Base-by-base conservation (phyloP, 805 yeast species). In the Candida easanensis region DNA sequence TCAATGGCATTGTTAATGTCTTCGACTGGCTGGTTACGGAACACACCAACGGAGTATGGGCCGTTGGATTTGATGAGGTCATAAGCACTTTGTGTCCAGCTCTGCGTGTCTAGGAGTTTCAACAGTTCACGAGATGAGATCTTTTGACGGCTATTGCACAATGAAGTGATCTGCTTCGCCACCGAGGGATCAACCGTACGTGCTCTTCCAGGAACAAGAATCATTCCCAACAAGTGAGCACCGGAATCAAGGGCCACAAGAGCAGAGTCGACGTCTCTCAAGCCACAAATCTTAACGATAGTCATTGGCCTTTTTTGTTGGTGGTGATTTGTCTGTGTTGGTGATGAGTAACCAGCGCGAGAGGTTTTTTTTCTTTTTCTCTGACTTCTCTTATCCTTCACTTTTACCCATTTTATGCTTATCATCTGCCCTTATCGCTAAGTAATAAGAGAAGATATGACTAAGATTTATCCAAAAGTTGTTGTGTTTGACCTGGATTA, bases 251-350 rank as follows among this genome's bases (percentile, higher is more conserved):
- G 64, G 0, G 97, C 97, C 5, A 54, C 57, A n/a, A 63, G 48
- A 0, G 97, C 97, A 0, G 87, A 87, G 36, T 80, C 84, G 0
- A 64, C 59, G 3, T 83, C 71, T 51, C 77, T 76, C 18, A 91
- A 60, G 0, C 99, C 99, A 61, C 99, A 91, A 4, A 91, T 80
- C 58, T 91, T 91, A 5, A 85, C 84, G n/a, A 87, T 34, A 4
- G 64, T 60, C 53, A 51, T 51, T n/a, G n/a, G n/a, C n/a, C n/a
- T n/a, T 10, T 22, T 22, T 22, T 22, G 25, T 22, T 8, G 10
- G 25, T 7, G 25, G 25, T 22, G 7, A 8, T 7, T 22, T 22
- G 25, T 8, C 25, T 10, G 10, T 22, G 25, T 22, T 22, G 25
- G 25, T 22, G 25, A 22, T 22, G 25, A 22, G 10, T 22, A 10